Evolutionary conservation across 768 basidiomycete genomes (phyloP).

Genomic region (Kwoniella sp.): DNA sequence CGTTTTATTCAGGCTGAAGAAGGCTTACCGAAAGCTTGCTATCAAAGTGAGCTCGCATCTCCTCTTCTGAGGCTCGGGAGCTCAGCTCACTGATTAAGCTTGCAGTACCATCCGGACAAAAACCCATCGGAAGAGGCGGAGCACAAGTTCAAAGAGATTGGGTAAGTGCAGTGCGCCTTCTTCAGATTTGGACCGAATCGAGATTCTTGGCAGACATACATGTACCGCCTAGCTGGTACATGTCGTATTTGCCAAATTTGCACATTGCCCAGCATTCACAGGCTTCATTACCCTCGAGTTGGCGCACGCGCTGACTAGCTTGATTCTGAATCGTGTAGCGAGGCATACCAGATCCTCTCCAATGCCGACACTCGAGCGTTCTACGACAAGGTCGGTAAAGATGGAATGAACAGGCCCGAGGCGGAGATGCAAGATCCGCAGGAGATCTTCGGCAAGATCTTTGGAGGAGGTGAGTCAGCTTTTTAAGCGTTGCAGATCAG

Average conservation of each 20-base stretch:
- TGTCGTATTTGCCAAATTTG: too few relatives aligned
- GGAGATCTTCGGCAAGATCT: slow-evolving; percentile 91
- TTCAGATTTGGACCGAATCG: too few relatives aligned
- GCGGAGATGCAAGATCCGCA: slow-evolving; percentile 91
- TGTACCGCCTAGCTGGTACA: too few relatives aligned
- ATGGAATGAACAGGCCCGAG: slow-evolving; percentile 72
- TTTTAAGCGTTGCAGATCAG: too few relatives aligned
- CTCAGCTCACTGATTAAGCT: slow-evolving; percentile 14
- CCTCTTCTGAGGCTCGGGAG: neutral
- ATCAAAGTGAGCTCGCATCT: slow-evolving; percentile 71
- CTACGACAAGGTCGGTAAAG: slow-evolving; percentile 94
- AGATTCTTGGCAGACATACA: too few relatives aligned
- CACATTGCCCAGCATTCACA: too few relatives aligned
- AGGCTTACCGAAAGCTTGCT: slow-evolving; percentile 89
- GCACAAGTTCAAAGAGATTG: slow-evolving; percentile 95
- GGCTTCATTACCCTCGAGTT: neutral
- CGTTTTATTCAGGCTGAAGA: slow-evolving; percentile 69
- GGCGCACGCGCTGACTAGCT: neutral
- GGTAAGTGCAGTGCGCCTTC: too few relatives aligned
- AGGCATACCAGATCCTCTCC: slow-evolving; percentile 83
- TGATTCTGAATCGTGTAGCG: slow-evolving; percentile 56
- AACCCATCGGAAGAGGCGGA: slow-evolving; percentile 90
- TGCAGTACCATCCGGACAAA: slow-evolving; percentile 91
- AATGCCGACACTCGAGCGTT: slow-evolving; percentile 76
- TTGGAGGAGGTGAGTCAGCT: slow-evolving; percentile 66